Percentiles rank a stretch among this genome's conserved stretches.
Conservation (phyloP, 2,329 filamentous ascomycete species). For the Aspergillus sclerotialis region DNA sequence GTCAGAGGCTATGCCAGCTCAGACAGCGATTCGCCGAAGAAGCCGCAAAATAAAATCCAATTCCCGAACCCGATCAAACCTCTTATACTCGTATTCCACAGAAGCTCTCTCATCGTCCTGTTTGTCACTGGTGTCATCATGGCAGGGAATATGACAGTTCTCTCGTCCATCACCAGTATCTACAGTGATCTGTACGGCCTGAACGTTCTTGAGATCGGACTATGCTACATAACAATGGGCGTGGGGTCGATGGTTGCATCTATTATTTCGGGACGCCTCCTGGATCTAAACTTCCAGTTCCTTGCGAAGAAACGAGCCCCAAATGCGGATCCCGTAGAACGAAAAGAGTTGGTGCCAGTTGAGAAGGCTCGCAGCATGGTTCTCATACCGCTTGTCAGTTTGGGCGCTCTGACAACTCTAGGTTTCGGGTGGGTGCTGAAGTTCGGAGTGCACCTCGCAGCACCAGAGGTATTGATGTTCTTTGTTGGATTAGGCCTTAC, state of each 20-base stretch:
- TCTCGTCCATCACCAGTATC: conserved; percentile 18
- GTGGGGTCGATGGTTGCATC: conserved; percentile 15
- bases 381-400: conserved; percentile 11
- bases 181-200: conserved; percentile 20
- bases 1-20: too few relatives aligned
- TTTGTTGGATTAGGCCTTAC: conserved; percentile 11
- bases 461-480: conserved; percentile 9
- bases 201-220: conserved; percentile 25
- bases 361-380: conserved; percentile 17
- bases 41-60: conserved; percentile 6
- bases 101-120: conserved; percentile 26
- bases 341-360: conserved; percentile 9
- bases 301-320: conserved; percentile 4
- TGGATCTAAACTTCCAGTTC: conserved; percentile 17
- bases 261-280: conserved; percentile 9
- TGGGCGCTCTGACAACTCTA: conserved; percentile 11
- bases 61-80: conserved; percentile 15
- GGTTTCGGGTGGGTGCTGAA: conserved; percentile 14
- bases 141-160: conserved; percentile 18
- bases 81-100: conserved; percentile 18
- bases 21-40: conserved; percentile 3
- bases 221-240: conserved; percentile 29
- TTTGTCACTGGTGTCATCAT: conserved; percentile 10
- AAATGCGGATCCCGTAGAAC: conserved; percentile 1
- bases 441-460: conserved; percentile 6